phyloP scores from a whole-genome alignment of 2,329 filamentous ascomycete species.

The Colletotrichum destructivum region DNA sequence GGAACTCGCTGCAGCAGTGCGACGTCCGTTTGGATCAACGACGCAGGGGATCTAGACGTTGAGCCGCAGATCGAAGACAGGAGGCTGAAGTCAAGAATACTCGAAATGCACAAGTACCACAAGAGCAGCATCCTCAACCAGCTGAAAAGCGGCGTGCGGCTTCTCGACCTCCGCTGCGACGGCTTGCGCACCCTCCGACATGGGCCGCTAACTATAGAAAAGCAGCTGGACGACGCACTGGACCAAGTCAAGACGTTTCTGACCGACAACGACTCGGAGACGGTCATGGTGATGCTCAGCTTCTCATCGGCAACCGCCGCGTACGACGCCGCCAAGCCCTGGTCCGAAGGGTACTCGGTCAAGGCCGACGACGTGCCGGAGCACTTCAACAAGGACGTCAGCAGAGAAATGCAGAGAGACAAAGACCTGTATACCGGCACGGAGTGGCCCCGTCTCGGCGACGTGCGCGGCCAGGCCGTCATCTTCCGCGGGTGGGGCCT shows the following conservation, averaged over 20 bases:
- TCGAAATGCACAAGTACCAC: constrained; percentile 22
- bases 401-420: background rate
- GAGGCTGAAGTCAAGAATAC: background rate
- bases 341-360: constrained; percentile 12
- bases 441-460: constrained; percentile 10
- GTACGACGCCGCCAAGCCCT: background rate
- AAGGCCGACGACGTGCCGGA: background rate
- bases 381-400: constrained; percentile 9
- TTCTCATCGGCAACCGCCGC: constrained; percentile 10
- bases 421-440: constrained; percentile 1
- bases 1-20: constrained; percentile 28
- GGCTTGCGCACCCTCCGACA: background rate
- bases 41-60: background rate
- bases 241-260: constrained; percentile 1
- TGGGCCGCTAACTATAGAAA: background rate
- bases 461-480: constrained; percentile 18
- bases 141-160: constrained; percentile 8
- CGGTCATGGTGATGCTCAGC: constrained; percentile 13
- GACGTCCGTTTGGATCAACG: background rate
- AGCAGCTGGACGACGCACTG: background rate
- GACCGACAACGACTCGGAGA: background rate
- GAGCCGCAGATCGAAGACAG: background rate
- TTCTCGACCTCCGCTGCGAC: constrained; percentile 21
- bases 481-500: constrained; percentile 13
- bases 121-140: constrained; percentile 3